These are phyloP conservation scores for Candida incommunis DNA, from an alignment of 805 yeast species.

Conservation along the genomic window DNA sequence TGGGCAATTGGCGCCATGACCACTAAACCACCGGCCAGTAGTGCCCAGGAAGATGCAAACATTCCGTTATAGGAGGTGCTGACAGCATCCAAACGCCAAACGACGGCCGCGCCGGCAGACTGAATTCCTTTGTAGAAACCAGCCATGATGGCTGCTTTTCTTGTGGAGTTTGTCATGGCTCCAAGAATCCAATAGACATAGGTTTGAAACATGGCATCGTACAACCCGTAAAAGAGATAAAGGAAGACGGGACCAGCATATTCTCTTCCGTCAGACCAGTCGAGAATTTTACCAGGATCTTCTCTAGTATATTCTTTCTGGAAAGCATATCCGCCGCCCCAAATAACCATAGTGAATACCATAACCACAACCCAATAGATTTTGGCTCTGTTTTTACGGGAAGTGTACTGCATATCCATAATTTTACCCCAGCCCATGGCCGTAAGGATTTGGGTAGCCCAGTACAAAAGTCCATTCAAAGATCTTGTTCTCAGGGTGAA, in stretches of 20 bases:
- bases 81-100: conserved; percentile 41
- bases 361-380: conserved; percentile 28
- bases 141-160: conserved; percentile 40
- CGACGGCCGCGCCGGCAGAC: conserved; percentile 48
- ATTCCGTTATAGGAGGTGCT: conserved; percentile 24
- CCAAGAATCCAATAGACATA: conserved; percentile 47
- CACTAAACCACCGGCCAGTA: conserved; percentile 33
- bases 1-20: conserved; percentile 14
- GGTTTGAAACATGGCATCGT: conserved; percentile 47
- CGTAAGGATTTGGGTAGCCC: conserved; percentile 48
- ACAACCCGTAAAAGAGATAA: conserved; percentile 47
- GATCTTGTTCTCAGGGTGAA: conserved; percentile 49
- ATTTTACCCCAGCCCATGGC: conserved; percentile 34
- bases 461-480: conserved; percentile 44
- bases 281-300: conserved; percentile 22
- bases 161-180: conserved; percentile 41
- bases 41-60: conserved; percentile 40
- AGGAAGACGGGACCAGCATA: conserved; percentile 49
- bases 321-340: conserved; percentile 47
- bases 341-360: conserved; percentile 30
- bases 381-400: conserved; percentile 33
- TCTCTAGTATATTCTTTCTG: conserved; percentile 29
- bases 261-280: conserved; percentile 27
- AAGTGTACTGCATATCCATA: conserved; percentile 30
- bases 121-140: conserved; percentile 53